Percentiles rank a stretch among this genome's conserved stretches.
phyloP scores from a whole-genome alignment of 2,329 filamentous ascomycete genomes.

The Tothia fuscella region DNA sequence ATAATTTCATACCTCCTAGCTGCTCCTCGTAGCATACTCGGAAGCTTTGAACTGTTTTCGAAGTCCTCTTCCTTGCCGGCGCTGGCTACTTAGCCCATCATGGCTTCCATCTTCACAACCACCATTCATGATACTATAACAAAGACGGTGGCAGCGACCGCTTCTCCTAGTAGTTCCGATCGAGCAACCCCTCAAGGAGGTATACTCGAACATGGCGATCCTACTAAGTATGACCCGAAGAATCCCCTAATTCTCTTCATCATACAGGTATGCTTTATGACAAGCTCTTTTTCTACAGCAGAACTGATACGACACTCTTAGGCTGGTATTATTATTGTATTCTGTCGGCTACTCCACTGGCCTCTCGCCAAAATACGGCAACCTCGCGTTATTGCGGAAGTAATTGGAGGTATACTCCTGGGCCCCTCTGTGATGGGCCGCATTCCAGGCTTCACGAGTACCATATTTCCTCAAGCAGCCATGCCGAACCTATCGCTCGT shows the following conservation, averaged over 20 bases:
- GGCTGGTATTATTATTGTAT: constrained; percentile 61
- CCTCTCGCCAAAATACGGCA: constrained; percentile 67
- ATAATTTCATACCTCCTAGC: too few relatives aligned
- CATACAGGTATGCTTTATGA: constrained; percentile 44
- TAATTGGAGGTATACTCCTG: constrained; percentile 72
- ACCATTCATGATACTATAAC: constrained; percentile 3
- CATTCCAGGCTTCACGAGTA: constrained; percentile 62
- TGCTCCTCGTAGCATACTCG: too few relatives aligned
- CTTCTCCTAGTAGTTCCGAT: not conserved
- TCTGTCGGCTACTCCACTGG: constrained; percentile 63
- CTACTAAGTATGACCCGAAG: constrained; percentile 53
- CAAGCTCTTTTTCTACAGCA: too few relatives aligned
- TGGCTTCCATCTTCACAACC: constrained; percentile 6
- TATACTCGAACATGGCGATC: constrained; percentile 59
- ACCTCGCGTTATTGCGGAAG: constrained; percentile 73
- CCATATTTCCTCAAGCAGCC: constrained; percentile 66
- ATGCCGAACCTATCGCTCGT: constrained; percentile 66
- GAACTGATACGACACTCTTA: constrained; percentile 23
- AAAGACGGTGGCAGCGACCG: not conserved
- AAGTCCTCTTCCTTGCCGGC: too few relatives aligned
- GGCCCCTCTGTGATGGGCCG: constrained; percentile 82
- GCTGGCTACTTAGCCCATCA: too few relatives aligned
- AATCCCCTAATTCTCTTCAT: constrained; percentile 68
- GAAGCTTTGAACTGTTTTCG: too few relatives aligned
- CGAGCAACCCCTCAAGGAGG: constrained; percentile 48